phyloP scores from a whole-genome alignment of 139 green algal genomes.

The Coelastrella sp. region DNA sequence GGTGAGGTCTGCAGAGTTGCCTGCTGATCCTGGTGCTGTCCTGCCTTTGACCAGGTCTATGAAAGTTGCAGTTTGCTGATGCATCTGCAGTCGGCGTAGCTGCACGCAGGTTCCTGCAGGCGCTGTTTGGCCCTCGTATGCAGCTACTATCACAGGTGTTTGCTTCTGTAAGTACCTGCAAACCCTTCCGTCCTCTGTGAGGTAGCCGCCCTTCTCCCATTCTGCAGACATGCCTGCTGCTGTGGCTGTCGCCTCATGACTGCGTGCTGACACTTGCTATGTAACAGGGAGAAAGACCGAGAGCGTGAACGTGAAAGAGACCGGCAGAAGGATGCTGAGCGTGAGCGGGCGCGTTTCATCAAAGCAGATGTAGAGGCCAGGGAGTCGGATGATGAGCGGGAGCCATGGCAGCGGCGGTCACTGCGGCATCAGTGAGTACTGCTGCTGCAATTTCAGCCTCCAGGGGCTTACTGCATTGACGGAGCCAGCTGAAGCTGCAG shows the following conservation, averaged over 20 bases:
- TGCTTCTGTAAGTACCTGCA: not conserved
- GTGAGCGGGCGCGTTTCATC: constrained; percentile 56
- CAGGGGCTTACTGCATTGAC: not conserved
- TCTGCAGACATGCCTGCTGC: not conserved
- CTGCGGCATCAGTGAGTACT: constrained; percentile 42
- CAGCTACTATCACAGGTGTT: not conserved
- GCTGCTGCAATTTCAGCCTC: not conserved
- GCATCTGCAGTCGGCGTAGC: not conserved
- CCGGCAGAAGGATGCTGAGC: constrained; percentile 51
- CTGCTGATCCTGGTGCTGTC: too few relatives aligned
- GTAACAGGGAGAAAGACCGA: constrained; percentile 49
- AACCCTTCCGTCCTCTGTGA: too few relatives aligned
- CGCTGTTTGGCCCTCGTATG: not conserved
- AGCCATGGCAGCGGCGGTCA: constrained; percentile 66
- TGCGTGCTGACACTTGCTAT: not conserved
- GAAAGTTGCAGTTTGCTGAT: not conserved
- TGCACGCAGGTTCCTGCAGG: not conserved
- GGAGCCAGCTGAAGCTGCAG: not conserved
- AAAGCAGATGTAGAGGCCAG: constrained; percentile 66
- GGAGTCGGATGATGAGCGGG: constrained; percentile 70
- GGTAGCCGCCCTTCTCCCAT: too few relatives aligned
- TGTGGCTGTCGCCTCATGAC: not conserved
- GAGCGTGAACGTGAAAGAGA: constrained; percentile 59
- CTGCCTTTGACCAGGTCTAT: not conserved
- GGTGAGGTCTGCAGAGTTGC: too few relatives aligned